Percentiles rank a stretch among this genome's conserved stretches.
Conservation (phyloP, 257 asterid genomes). For the Plantago elongata region DNA sequence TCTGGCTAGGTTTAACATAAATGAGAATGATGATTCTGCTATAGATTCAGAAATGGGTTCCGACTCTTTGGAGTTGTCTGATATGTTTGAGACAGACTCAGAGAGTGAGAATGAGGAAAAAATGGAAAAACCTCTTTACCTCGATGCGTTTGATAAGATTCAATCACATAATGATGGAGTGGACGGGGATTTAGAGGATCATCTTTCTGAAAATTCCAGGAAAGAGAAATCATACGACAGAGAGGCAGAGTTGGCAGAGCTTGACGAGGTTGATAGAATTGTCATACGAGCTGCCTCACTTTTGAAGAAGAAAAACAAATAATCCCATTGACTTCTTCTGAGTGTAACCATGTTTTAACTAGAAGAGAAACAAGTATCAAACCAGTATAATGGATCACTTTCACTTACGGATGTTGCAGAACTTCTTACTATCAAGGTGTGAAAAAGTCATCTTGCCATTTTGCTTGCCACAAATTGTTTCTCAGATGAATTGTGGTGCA, state of each 20-base stretch:
- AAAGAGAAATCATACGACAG: constrained; percentile 37
- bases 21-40: constrained; percentile 29
- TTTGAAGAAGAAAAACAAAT: constrained; percentile 63
- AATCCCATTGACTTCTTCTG: neutral
- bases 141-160: constrained; percentile 75
- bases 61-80: constrained; percentile 77
- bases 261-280: constrained; percentile 84
- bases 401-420: no score
- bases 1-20: constrained; percentile 40
- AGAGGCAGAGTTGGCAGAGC: constrained; percentile 38
- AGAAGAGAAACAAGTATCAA: no score
- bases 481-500: no score
- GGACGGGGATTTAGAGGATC: constrained; percentile 57
- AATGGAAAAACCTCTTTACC: constrained; percentile 46
- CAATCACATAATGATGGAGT: constrained; percentile 35
- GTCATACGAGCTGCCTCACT: constrained; percentile 80
- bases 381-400: no score
- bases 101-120: constrained; percentile 47
- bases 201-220: constrained; percentile 58
- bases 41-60: constrained; percentile 43
- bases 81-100: constrained; percentile 76
- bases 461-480: no score
- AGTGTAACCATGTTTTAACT: no score
- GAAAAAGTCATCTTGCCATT: no score
- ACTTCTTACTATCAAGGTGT: no score